phyloP scores from a whole-genome alignment of 371 early-diverging fungal species.

The Catenaria anguillulae region DNA sequence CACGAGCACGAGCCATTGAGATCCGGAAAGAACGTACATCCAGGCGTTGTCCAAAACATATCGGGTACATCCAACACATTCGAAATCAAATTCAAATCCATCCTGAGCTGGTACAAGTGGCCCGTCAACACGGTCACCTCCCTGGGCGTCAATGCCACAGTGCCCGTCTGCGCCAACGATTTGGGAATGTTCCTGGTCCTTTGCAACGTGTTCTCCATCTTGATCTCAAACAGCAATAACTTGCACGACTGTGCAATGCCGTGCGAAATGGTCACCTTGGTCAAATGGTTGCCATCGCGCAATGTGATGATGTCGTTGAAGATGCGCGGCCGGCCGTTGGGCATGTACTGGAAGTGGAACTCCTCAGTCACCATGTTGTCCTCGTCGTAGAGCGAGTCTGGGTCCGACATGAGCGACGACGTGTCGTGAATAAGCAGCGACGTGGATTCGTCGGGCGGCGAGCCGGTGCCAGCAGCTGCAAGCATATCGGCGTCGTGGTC shows the following conservation, averaged over 20 bases:
- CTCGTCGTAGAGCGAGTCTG: background rate
- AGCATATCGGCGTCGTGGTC: too few relatives aligned
- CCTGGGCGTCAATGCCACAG: slow-evolving; percentile 22
- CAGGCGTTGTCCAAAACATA: background rate
- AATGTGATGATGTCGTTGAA: slow-evolving; percentile 39
- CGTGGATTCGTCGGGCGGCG: too few relatives aligned
- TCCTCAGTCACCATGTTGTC: too few relatives aligned
- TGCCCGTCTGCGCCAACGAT: slow-evolving; percentile 25
- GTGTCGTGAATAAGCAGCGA: too few relatives aligned
- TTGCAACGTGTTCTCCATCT: slow-evolving; percentile 30
- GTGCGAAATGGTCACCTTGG: slow-evolving; percentile 33
- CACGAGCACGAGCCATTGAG: background rate
- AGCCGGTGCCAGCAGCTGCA: too few relatives aligned
- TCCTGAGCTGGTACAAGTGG: slow-evolving; percentile 28
- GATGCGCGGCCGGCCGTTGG: slow-evolving; percentile 19
- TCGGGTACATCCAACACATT: slow-evolving; percentile 27
- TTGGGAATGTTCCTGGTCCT: slow-evolving; percentile 21
- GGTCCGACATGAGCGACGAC: background rate
- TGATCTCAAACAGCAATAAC: slow-evolving; percentile 28
- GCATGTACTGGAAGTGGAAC: slow-evolving; percentile 7
- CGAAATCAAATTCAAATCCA: slow-evolving; percentile 34
- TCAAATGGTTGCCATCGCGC: slow-evolving; percentile 21
- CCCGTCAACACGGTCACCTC: slow-evolving; percentile 29
- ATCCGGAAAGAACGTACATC: background rate
- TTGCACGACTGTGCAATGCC: slow-evolving; percentile 31